phyloP scores from a whole-genome alignment of 1,284 basidiomycete genomes.

The Rhodotorula sp. region DNA sequence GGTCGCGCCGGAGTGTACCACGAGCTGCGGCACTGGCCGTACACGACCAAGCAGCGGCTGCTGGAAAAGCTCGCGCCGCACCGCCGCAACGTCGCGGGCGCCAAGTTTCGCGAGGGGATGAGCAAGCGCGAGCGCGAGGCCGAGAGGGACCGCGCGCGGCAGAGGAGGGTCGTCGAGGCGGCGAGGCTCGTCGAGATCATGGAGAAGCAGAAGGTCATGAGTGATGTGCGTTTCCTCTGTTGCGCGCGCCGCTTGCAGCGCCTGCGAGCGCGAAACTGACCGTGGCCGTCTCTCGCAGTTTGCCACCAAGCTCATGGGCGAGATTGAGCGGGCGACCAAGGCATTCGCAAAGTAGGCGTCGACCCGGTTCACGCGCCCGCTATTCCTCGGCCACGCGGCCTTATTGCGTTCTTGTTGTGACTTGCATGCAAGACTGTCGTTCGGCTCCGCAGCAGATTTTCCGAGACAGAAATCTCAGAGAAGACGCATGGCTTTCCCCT shows the following conservation, averaged over 20 bases:
- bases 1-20: conserved; percentile 23
- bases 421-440: too few species aligned
- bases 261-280: neutral
- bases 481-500: too few species aligned
- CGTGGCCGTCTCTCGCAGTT: neutral
- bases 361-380: neutral
- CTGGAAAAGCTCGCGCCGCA: neutral
- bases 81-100: too few species aligned
- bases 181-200: conserved; percentile 3
- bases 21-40: conserved; percentile 26
- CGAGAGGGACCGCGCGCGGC: neutral
- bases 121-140: neutral
- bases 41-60: conserved; percentile 10
- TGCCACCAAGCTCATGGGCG: neutral
- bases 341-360: neutral
- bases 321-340: neutral
- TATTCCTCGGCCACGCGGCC: too few species aligned
- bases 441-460: too few species aligned
- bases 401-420: too few species aligned
- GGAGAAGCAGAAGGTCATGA: conserved; percentile 4
- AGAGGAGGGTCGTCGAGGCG: conserved; percentile 8
- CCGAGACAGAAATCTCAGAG: too few species aligned
- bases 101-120: neutral
- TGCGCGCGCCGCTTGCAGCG: too few species aligned
- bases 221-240: neutral